phyloP scores from a whole-genome alignment of 2,329 filamentous ascomycete genomes.

The Hymenoscyphus linearis region DNA sequence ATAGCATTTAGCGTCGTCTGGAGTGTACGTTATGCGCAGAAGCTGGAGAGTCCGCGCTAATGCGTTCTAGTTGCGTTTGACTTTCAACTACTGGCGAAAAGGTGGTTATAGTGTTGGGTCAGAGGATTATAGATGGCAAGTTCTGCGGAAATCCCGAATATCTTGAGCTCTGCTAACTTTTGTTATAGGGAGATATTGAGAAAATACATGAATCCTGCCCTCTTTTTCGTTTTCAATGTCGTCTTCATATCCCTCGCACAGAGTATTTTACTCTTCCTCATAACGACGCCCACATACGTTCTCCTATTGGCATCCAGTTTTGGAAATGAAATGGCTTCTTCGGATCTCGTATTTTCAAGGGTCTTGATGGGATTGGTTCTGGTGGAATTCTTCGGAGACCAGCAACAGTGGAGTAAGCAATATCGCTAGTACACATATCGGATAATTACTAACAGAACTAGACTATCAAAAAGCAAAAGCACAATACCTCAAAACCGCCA shows the following conservation, averaged over 20 bases:
- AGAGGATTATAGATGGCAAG: constrained; percentile 87
- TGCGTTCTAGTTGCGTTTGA: constrained; percentile 69
- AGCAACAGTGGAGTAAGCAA: constrained; percentile 78
- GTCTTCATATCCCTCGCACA: constrained; percentile 85
- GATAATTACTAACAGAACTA: constrained; percentile 28
- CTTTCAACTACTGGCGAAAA: constrained; percentile 95
- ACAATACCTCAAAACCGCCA: constrained; percentile 66
- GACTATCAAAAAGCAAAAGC: constrained; percentile 78
- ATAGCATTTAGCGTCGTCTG: constrained; percentile 68
- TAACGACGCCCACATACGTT: constrained; percentile 78
- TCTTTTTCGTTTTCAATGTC: constrained; percentile 82
- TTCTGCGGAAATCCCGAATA: background rate
- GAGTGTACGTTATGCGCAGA: constrained; percentile 55
- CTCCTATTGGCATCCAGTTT: constrained; percentile 69
- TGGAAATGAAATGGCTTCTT: constrained; percentile 44
- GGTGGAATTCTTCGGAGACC: constrained; percentile 77
- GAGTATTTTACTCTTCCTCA: constrained; percentile 71
- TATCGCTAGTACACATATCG: background rate
- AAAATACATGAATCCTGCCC: constrained; percentile 46
- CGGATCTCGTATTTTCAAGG: constrained; percentile 54
- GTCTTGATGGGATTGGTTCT: constrained; percentile 51
- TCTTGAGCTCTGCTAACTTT: constrained; percentile 1
- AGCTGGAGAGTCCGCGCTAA: background rate
- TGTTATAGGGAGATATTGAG: constrained; percentile 61
- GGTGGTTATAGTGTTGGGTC: constrained; percentile 85